Percentiles rank a stretch among this genome's conserved stretches.
These are phyloP conservation scores for Arachis hypogaea DNA, from an alignment of 306 rosid genomes.

Conservation along the genomic window DNA sequence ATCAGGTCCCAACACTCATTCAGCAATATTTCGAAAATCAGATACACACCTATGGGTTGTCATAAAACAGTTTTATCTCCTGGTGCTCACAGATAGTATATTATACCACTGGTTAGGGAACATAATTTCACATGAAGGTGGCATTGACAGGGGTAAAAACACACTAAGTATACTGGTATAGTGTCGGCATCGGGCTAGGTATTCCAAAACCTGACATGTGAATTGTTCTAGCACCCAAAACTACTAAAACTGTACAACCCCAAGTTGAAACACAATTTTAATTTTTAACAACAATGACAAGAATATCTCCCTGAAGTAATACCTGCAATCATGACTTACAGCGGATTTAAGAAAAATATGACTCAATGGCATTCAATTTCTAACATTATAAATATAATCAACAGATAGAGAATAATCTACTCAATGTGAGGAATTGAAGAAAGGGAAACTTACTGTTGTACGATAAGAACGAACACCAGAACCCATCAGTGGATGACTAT, in stretches of 20 bases:
- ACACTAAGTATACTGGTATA: neutral
- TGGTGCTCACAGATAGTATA: too few relatives aligned
- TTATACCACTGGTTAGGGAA: too few relatives aligned
- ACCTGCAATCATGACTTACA: constrained; percentile 7
- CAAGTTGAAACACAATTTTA: neutral
- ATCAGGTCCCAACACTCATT: too few relatives aligned
- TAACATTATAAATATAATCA: neutral
- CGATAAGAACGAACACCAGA: constrained; percentile 29
- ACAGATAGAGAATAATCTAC: constrained; percentile 7
- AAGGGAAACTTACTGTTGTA: constrained; percentile 38
- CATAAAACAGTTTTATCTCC: too few relatives aligned
- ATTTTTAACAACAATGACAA: constrained; percentile 1
- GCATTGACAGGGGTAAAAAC: neutral
- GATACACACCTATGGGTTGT: too few relatives aligned
- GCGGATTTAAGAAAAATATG: neutral
- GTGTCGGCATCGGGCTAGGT: neutral
- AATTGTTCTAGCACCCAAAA: neutral
- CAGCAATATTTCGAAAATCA: too few relatives aligned
- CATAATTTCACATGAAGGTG: neutral
- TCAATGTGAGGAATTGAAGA: constrained; percentile 8
- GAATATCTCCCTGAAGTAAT: constrained; percentile 17
- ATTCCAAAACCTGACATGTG: neutral
- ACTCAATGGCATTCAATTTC: constrained; percentile 8
- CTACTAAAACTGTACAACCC: neutral
- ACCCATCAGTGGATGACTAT: constrained; percentile 38